These are phyloP conservation scores for Conticribra guillardii DNA, from an alignment of 108 stramenopile species.

Conservation along the genomic window DNA sequence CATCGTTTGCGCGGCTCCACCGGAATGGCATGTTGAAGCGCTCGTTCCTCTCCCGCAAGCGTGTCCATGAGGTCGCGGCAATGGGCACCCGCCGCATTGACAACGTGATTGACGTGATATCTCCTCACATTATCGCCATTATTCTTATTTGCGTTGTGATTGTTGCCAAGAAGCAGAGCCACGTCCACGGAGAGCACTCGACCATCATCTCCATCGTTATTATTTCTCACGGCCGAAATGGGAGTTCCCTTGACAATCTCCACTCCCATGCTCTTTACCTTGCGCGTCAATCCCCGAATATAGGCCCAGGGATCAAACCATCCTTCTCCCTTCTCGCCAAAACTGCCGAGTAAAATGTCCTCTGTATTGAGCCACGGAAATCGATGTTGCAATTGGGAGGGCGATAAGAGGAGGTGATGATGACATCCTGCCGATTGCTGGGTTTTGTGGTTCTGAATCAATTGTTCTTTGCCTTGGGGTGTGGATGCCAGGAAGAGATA, in stretches of 20 bases:
- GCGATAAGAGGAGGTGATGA: conserved; percentile 46
- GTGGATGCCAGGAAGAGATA: conserved; percentile 75
- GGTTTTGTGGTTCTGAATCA: conserved; percentile 52
- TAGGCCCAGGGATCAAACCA: conserved; percentile 83
- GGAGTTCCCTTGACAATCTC: conserved; percentile 47
- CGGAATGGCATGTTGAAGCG: conserved; percentile 55
- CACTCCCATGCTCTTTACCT: conserved; percentile 57
- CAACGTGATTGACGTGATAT: conserved; percentile 55
- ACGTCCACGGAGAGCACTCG: conserved; percentile 50
- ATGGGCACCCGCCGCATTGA: conserved; percentile 75
- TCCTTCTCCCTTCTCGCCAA: conserved; percentile 64
- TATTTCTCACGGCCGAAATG: conserved; percentile 18
- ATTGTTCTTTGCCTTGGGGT: conserved; percentile 31
- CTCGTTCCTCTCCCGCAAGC: conserved; percentile 20
- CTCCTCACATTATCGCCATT: too few relatives aligned
- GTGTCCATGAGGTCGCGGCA: conserved; percentile 50
- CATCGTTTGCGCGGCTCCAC: conserved; percentile 74
- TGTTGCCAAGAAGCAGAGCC: not conserved
- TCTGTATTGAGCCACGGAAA: conserved; percentile 75
- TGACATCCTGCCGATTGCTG: conserved; percentile 49
- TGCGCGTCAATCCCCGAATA: conserved; percentile 53
- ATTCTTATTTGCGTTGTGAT: too few relatives aligned
- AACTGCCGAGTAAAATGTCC: conserved; percentile 63
- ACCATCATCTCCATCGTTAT: conserved; percentile 20
- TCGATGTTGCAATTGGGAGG: conserved; percentile 35